These are phyloP conservation scores for Penicillium antarcticum DNA, from an alignment of 495 filamentous ascomycete genomes.

Conservation along the genomic window DNA sequence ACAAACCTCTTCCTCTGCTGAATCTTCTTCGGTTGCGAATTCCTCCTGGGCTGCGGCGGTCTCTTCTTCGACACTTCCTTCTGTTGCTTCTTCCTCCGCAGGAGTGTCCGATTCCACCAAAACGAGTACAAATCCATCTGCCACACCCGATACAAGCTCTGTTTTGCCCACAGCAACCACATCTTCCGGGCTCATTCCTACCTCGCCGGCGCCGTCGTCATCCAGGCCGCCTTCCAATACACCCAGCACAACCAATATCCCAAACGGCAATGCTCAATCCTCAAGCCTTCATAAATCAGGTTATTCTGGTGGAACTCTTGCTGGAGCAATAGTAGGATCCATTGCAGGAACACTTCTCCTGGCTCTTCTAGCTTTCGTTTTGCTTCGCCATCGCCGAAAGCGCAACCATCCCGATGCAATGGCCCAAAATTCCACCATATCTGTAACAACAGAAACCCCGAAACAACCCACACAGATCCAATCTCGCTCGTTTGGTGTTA, in stretches of 20 bases:
- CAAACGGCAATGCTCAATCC: background rate
- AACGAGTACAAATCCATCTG: background rate
- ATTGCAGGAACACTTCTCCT: slow-evolving; percentile 26
- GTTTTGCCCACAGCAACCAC: background rate
- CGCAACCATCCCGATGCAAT: background rate
- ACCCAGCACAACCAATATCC: background rate
- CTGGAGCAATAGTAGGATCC: slow-evolving; percentile 29
- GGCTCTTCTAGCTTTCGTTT: slow-evolving; percentile 20
- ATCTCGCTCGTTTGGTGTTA: background rate
- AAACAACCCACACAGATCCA: background rate
- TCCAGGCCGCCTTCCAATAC: background rate
- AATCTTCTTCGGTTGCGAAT: too few species aligned
- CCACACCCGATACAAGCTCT: background rate
- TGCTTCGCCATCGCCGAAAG: slow-evolving; percentile 18
- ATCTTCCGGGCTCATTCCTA: background rate
- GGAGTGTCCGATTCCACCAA: background rate
- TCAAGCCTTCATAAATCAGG: too few species aligned
- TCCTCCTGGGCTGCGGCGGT: background rate
- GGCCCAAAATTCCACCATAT: background rate
- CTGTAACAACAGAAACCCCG: background rate
- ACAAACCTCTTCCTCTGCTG: background rate
- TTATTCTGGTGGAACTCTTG: slow-evolving; percentile 16
- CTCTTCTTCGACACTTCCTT: too few species aligned
- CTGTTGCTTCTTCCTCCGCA: background rate
- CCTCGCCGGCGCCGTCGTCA: background rate